These are phyloP conservation scores for Kluyveromyces wickerhamii DNA, from an alignment of 805 yeast species.

Conservation along the genomic window DNA sequence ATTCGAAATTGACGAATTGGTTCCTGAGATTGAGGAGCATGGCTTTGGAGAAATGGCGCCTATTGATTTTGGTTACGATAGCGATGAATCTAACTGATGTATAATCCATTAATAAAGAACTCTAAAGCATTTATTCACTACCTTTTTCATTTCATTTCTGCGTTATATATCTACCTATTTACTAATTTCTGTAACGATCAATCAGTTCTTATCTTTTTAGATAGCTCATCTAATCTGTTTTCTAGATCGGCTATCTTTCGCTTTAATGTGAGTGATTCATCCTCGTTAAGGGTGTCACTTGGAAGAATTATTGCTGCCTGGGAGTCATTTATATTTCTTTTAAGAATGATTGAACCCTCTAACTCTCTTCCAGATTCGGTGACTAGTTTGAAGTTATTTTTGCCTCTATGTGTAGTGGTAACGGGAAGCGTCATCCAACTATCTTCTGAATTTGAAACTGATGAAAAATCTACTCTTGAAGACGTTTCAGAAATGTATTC, in stretches of 20 bases:
- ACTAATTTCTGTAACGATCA: too few relatives aligned
- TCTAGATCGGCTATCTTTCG: constrained; percentile 20
- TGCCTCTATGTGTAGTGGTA: background rate
- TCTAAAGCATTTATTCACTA: too few relatives aligned
- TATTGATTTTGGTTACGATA: constrained; percentile 3
- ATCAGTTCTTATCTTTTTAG: constrained; percentile 7
- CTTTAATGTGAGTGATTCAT: constrained; percentile 8
- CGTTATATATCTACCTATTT: too few relatives aligned
- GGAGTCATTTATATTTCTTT: constrained; percentile 3
- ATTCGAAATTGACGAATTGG: background rate
- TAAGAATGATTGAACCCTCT: constrained; percentile 4
- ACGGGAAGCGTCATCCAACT: constrained; percentile 1
- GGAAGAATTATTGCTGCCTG: constrained; percentile 8
- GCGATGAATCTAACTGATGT: too few relatives aligned
- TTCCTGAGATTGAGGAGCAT: background rate
- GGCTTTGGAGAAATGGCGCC: background rate
- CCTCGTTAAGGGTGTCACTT: constrained; percentile 8
- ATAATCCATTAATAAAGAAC: too few relatives aligned
- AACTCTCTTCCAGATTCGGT: constrained; percentile 8
- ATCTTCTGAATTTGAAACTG: too few relatives aligned
- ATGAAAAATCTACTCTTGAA: too few relatives aligned
- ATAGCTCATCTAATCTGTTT: constrained; percentile 8
- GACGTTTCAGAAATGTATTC: too few relatives aligned
- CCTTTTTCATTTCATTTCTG: too few relatives aligned
- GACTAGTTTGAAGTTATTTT: constrained; percentile 6